Evolutionary conservation across 495 filamentous ascomycete species (phyloP).

Genomic region (Sphaerosporella brunnea): DNA sequence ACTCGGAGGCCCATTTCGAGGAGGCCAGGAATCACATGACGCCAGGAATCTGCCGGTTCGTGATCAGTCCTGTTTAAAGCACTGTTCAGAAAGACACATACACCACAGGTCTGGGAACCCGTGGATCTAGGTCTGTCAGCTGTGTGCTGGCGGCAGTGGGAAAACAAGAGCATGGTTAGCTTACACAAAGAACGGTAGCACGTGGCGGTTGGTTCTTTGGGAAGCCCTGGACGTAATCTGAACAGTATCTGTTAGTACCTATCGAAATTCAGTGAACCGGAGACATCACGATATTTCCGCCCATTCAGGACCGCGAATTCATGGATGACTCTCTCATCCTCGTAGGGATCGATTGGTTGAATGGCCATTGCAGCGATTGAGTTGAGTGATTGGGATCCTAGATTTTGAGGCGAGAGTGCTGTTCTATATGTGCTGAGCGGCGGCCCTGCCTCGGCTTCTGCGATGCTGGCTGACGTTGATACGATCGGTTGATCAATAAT

Average conservation of each 20-base stretch:
- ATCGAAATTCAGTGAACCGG: neutral
- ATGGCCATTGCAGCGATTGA: neutral
- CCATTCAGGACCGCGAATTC: slow-evolving; percentile 26
- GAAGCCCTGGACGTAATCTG: slow-evolving; percentile 24
- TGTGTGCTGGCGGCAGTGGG: neutral
- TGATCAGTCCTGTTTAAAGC: neutral
- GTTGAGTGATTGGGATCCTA: neutral
- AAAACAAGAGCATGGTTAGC: too few species aligned
- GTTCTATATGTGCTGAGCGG: too few species aligned
- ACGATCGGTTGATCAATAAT: too few species aligned
- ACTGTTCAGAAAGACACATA: slow-evolving; percentile 1
- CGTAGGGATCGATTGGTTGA: slow-evolving; percentile 21
- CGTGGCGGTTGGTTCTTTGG: slow-evolving; percentile 8
- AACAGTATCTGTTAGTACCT: neutral
- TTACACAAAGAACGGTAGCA: slow-evolving; percentile 22
- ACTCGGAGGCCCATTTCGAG: slow-evolving; percentile 48
- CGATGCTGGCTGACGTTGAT: too few species aligned
- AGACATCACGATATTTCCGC: slow-evolving; percentile 26
- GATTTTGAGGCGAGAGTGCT: too few species aligned
- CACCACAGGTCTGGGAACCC: slow-evolving; percentile 25
- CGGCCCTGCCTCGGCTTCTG: too few species aligned
- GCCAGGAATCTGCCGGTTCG: slow-evolving; percentile 38
- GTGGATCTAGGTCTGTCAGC: slow-evolving; percentile 15
- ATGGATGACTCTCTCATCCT: slow-evolving; percentile 26
- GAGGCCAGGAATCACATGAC: slow-evolving; percentile 68